Evolutionary conservation across 2,329 filamentous ascomycete species (phyloP), one percentile per base, ranked within the genome.

Genomic region (Stemphylium vesicarium): DNA sequence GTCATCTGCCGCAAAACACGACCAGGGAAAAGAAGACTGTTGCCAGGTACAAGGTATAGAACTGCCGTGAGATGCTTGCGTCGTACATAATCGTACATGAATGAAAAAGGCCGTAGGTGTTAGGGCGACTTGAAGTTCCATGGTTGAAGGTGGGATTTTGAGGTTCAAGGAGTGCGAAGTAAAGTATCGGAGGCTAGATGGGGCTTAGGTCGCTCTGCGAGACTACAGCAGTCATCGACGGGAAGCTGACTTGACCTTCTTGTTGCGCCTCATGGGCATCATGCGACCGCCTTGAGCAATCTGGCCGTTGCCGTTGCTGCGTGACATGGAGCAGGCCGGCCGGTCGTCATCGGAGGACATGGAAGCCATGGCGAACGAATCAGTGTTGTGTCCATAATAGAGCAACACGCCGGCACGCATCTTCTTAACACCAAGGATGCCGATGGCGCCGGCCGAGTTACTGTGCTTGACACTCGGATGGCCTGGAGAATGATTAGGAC

Each of bases 311-410:
- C 81, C 80, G 40, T 73, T 80, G 64, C 81, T 88, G 46, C 95
- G 88, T 57, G 92, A 96, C 92, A 99, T 97, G 53, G 94, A 89
- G 63, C 90, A 95, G 31, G 85, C 79, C 0, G 95, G 91, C 49
- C 85, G 85, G 41, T 80, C 81, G 62, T 98, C 93, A 22, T 86
- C 84, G 1, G 88, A 90, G 33, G 89, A 86, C 91, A 98, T 96
- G 3, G 92, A 96, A 1, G 92, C 92, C 48, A 99, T 78, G 5
- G 93, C 92, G 69, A 89, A 89, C 1, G 86, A 88, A 73, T 98
- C 94, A 0, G 95, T 99, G 71, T 98, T 99, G 80, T 99, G 95
- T 1, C 90, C 93, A 78, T 96, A 99, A 75, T 94, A 94, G 46
- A 99, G 84, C 70, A 90, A 92, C 61, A 91, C 86, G 1, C 92